These are phyloP conservation scores for Trichoderma lentiforme DNA, from an alignment of 2,329 filamentous ascomycete genomes.

Conservation along the genomic window DNA sequence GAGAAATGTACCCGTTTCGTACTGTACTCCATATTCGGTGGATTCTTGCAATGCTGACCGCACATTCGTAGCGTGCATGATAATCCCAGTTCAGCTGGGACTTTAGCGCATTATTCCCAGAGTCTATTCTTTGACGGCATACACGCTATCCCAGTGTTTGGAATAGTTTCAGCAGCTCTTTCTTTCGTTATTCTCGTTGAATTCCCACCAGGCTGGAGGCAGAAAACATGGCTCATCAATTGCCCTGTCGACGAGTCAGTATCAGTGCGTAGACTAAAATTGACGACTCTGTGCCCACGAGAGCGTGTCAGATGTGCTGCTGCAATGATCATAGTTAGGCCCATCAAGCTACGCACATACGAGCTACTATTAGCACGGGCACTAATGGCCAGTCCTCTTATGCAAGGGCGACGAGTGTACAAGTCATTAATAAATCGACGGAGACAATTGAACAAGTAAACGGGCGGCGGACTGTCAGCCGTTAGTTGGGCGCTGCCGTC, in stretches of 20 bases:
- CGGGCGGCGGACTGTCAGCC: background rate
- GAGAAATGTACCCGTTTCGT: background rate
- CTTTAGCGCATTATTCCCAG: constrained; percentile 14
- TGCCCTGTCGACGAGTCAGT: background rate
- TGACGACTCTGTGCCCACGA: background rate
- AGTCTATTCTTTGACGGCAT: constrained; percentile 1
- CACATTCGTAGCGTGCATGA: constrained; percentile 17
- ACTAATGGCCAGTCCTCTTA: background rate
- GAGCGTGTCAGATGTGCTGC: background rate
- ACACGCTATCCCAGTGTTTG: background rate
- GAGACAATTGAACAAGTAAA: constrained; percentile 9
- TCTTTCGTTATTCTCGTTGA: background rate
- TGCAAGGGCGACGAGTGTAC: constrained; percentile 4
- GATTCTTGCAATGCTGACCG: constrained; percentile 16
- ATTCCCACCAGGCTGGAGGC: background rate
- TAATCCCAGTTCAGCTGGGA: constrained; percentile 14
- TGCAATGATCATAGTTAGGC: background rate
- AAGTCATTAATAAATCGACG: background rate
- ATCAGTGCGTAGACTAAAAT: background rate
- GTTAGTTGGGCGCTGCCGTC: constrained; percentile 4
- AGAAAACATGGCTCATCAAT: background rate
- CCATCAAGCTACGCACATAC: constrained; percentile 3
- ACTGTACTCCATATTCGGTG: background rate
- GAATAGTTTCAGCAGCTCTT: background rate
- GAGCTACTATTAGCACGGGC: background rate